These are phyloP conservation scores for Harringtonia aguacate DNA, from an alignment of 2,329 filamentous ascomycete genomes.

Conservation along the genomic window DNA sequence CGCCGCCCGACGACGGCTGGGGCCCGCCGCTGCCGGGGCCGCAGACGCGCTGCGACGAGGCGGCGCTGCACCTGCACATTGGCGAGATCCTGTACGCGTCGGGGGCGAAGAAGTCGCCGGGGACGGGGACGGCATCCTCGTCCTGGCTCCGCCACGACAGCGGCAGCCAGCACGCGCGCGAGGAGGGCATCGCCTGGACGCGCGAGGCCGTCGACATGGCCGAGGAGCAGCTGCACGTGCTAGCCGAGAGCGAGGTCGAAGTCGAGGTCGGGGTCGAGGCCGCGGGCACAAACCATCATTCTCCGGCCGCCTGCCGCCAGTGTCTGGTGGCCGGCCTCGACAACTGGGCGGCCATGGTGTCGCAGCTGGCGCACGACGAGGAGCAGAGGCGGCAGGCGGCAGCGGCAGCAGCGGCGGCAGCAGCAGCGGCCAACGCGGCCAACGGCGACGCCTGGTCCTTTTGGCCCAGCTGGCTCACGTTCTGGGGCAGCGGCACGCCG, in stretches of 20 bases:
- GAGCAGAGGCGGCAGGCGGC: constrained; percentile 18
- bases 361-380: constrained; percentile 46
- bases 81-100: constrained; percentile 79
- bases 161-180: constrained; percentile 24
- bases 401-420: background rate
- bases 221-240: constrained; percentile 51
- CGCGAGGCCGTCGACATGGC: constrained; percentile 75
- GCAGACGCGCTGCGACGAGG: constrained; percentile 69
- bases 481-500: constrained; percentile 24
- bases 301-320: constrained; percentile 54
- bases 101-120: constrained; percentile 28
- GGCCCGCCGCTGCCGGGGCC: constrained; percentile 53
- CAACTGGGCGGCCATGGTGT: constrained; percentile 79
- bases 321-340: constrained; percentile 67
- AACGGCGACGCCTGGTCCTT: constrained; percentile 10
- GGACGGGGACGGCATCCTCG: constrained; percentile 69
- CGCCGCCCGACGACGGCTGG: constrained; percentile 59
- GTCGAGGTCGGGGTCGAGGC: constrained; percentile 5
- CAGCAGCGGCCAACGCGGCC: constrained; percentile 2
- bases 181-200: constrained; percentile 80
- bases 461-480: constrained; percentile 25
- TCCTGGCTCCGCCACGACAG: constrained; percentile 41
- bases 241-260: constrained; percentile 13
- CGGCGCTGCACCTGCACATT: constrained; percentile 78
- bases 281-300: constrained; percentile 12